Conservation (phyloP, 352 stramenopile species). For the Globisporangium parvum region DNA sequence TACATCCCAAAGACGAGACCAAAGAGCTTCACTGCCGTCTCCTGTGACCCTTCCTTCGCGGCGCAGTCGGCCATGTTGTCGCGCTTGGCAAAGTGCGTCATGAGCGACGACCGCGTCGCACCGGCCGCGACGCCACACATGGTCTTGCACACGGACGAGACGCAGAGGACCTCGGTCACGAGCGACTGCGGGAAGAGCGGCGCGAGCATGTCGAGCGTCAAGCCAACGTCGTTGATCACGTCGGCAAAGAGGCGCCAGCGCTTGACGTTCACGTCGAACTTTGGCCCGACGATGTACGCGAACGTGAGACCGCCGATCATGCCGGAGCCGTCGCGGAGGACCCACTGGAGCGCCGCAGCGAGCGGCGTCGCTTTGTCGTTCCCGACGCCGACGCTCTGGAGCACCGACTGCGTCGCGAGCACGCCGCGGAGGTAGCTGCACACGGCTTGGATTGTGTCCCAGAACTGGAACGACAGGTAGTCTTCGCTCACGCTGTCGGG, state of each 20-base stretch:
- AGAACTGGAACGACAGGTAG: slow-evolving; percentile 95
- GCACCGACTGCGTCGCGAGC: slow-evolving; percentile 89
- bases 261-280: slow-evolving; percentile 95
- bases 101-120: slow-evolving; percentile 90
- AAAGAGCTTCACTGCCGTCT: slow-evolving; percentile 93
- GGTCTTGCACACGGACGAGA: slow-evolving; percentile 91
- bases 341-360: slow-evolving; percentile 73
- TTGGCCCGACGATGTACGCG: slow-evolving; percentile 83
- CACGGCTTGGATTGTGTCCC: slow-evolving; percentile 93
- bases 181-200: slow-evolving; percentile 54
- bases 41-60: slow-evolving; percentile 94
- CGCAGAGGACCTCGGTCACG: slow-evolving; percentile 66
- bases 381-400: slow-evolving; percentile 92
- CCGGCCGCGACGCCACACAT: slow-evolving; percentile 94
- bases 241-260: slow-evolving; percentile 95
- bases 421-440: slow-evolving; percentile 94
- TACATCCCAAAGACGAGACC: slow-evolving; percentile 89
- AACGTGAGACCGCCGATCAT: slow-evolving; percentile 92
- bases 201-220: slow-evolving; percentile 87
- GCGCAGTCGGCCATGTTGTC: slow-evolving; percentile 91
- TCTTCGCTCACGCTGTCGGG: slow-evolving; percentile 82
- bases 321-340: slow-evolving; percentile 65
- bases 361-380: slow-evolving; percentile 73
- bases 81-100: slow-evolving; percentile 83
- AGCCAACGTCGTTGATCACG: slow-evolving; percentile 94